Evolutionary conservation across 2,329 filamentous ascomycete species (phyloP).

Genomic region (Raffaelea albimanens): DNA sequence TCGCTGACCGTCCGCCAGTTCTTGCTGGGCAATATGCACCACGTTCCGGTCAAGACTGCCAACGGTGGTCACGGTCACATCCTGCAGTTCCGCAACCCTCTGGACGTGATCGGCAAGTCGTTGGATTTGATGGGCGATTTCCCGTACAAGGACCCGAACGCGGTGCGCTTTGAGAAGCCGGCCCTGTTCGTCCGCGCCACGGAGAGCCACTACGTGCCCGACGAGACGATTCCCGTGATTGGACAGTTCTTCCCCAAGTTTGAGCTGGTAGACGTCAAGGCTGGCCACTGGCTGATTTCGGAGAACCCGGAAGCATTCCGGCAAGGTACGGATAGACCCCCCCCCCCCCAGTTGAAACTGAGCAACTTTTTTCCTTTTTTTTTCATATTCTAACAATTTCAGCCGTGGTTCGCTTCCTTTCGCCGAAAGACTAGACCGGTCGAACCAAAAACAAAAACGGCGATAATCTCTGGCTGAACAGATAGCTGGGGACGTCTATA

Average conservation of each 20-base stretch:
- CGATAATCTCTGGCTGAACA: too few relatives aligned
- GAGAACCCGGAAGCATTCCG: slow-evolving; percentile 75
- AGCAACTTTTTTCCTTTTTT: too few relatives aligned
- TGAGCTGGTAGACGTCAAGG: slow-evolving; percentile 61
- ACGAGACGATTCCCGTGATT: slow-evolving; percentile 70
- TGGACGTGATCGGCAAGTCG: slow-evolving; percentile 57
- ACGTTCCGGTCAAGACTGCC: slow-evolving; percentile 26
- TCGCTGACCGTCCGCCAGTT: slow-evolving; percentile 78
- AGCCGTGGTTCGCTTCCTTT: slow-evolving; percentile 25
- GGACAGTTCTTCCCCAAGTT: slow-evolving; percentile 78
- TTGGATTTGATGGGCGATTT: slow-evolving; percentile 79
- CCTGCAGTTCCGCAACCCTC: slow-evolving; percentile 70
- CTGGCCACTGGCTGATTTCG: slow-evolving; percentile 84
- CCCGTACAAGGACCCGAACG: slow-evolving; percentile 67
- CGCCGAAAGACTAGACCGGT: slow-evolving; percentile 19
- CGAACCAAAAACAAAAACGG: too few relatives aligned
- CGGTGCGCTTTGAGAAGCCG: slow-evolving; percentile 61
- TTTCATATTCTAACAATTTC: neutral
- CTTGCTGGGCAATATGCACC: slow-evolving; percentile 74
- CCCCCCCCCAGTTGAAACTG: neutral
- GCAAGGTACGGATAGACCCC: slow-evolving; percentile 43
- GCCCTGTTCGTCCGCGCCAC: slow-evolving; percentile 76
- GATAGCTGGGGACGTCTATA: too few relatives aligned
- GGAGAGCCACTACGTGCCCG: slow-evolving; percentile 67
- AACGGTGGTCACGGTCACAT: slow-evolving; percentile 19